Percentiles rank a stretch among this genome's conserved stretches.
Evolutionary conservation across 768 basidiomycete genomes (phyloP).

Genomic region (Mycena vulgaris): DNA sequence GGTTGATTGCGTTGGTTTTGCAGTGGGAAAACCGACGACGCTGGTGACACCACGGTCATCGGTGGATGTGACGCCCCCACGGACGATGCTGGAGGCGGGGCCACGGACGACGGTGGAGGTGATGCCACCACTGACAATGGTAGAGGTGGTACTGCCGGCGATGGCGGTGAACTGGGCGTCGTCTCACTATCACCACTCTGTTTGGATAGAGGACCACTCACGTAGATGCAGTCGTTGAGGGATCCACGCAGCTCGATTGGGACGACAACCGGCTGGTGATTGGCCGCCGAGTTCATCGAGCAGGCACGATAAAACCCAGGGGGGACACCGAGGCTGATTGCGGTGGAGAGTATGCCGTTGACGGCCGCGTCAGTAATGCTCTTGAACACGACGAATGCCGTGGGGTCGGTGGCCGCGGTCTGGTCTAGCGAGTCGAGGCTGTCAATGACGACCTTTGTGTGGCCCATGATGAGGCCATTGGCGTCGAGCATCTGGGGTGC

Average conservation of each 20-base stretch:
- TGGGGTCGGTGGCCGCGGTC: constrained; percentile 21
- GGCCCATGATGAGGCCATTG: constrained; percentile 62
- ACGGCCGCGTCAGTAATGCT: constrained; percentile 66
- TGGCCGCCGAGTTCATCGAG: constrained; percentile 65
- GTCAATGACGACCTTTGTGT: constrained; percentile 65
- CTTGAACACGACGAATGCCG: constrained; percentile 77
- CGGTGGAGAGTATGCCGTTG: constrained; percentile 41
- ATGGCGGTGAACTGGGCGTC: background rate
- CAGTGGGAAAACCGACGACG: too few species aligned
- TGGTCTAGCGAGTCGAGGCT: background rate
- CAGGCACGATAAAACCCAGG: constrained; percentile 69
- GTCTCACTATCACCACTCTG: background rate
- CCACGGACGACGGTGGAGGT: too few species aligned
- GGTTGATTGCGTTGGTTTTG: too few species aligned
- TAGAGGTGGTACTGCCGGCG: too few species aligned
- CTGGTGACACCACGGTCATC: too few species aligned
- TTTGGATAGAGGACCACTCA: constrained; percentile 19
- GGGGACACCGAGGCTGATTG: constrained; percentile 66
- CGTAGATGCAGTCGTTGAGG: constrained; percentile 64
- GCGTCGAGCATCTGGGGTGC: constrained; percentile 63
- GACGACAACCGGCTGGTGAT: constrained; percentile 67
- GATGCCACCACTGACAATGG: too few species aligned
- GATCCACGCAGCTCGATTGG: too few species aligned
- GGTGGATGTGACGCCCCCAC: too few species aligned
- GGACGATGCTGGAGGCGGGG: too few species aligned